Conservation (phyloP, 2,329 filamentous ascomycete genomes). For the Didymella pinodella region DNA sequence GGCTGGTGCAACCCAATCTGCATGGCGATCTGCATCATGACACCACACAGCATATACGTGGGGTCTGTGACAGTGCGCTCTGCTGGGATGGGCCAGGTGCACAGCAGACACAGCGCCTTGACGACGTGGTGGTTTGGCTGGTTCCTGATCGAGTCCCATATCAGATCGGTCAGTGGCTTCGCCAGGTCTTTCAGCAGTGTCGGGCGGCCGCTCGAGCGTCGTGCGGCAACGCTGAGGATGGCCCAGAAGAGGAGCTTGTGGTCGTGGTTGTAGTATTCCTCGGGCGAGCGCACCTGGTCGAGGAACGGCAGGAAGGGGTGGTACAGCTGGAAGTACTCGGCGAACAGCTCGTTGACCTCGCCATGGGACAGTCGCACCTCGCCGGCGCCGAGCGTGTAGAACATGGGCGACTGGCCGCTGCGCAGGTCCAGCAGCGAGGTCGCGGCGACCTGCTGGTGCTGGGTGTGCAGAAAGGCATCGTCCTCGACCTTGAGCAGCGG, state of each 20-base stretch:
- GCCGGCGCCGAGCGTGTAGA: conserved; percentile 65
- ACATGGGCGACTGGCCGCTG: conserved; percentile 59
- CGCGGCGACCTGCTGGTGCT: conserved; percentile 50
- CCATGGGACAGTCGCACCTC: conserved; percentile 54
- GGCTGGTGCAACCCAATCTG: conserved; percentile 83
- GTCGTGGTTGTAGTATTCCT: conserved; percentile 76
- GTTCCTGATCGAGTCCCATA: conserved; percentile 81
- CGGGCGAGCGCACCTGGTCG: conserved; percentile 70
- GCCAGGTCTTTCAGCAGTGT: conserved; percentile 73
- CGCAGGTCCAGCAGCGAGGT: conserved; percentile 53
- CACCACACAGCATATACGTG: conserved; percentile 80
- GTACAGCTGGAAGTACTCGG: conserved; percentile 77
- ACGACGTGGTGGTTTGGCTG: conserved; percentile 82
- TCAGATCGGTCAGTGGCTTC: conserved; percentile 69
- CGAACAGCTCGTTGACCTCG: conserved; percentile 66
- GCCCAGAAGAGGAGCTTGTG: conserved; percentile 87
- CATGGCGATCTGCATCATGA: conserved; percentile 88
- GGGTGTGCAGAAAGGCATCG: conserved; percentile 47
- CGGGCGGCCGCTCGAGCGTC: conserved; percentile 71
- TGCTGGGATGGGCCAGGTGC: conserved; percentile 84
- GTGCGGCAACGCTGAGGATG: conserved; percentile 76
- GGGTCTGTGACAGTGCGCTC: conserved; percentile 81
- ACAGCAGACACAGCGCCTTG: conserved; percentile 80
- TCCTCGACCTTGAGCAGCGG: conserved; percentile 41
- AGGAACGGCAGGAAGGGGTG: conserved; percentile 82